These are phyloP conservation scores for Cryptosporidium ubiquitum DNA, from an alignment of 169 alveolate genomes.

Conservation along the genomic window DNA sequence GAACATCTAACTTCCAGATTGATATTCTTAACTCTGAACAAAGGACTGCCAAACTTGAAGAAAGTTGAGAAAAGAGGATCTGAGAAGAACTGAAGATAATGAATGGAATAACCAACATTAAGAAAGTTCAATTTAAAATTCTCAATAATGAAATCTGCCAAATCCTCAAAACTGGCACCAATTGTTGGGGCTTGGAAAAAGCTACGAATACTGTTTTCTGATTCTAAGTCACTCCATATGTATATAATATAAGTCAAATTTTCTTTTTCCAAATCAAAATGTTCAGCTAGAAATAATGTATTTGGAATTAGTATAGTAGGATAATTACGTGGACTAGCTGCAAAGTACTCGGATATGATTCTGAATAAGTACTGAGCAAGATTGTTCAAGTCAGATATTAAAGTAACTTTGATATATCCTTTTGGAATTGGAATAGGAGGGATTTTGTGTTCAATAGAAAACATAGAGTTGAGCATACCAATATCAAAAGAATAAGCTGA, in stretches of 20 bases:
- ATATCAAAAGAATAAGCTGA: slow-evolving; percentile 7
- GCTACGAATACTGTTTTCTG: neutral
- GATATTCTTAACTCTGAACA: neutral
- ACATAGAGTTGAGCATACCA: slow-evolving; percentile 29
- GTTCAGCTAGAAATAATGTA: slow-evolving; percentile 2
- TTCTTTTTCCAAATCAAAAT: slow-evolving; percentile 9
- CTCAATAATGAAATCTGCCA: slow-evolving; percentile 44
- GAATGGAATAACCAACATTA: neutral
- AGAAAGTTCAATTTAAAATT: slow-evolving; percentile 4
- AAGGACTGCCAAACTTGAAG: slow-evolving; percentile 55
- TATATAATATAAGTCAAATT: neutral
- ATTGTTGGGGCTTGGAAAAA: slow-evolving; percentile 57
- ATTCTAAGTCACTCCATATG: slow-evolving; percentile 42
- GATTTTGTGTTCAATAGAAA: neutral
- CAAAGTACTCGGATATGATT: slow-evolving; percentile 57
- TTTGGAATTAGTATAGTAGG: slow-evolving; percentile 53
- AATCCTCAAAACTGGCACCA: slow-evolving; percentile 54
- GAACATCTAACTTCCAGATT: neutral
- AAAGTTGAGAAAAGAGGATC: neutral
- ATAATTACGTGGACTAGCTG: slow-evolving; percentile 51
- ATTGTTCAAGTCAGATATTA: neutral
- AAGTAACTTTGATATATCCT: neutral
- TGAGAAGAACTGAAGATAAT: neutral
- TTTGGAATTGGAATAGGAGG: slow-evolving; percentile 30
- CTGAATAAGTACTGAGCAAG: slow-evolving; percentile 57